phyloP scores from a whole-genome alignment of 192 early-diverging fungal species.

The Backusella tarrabulga region DNA sequence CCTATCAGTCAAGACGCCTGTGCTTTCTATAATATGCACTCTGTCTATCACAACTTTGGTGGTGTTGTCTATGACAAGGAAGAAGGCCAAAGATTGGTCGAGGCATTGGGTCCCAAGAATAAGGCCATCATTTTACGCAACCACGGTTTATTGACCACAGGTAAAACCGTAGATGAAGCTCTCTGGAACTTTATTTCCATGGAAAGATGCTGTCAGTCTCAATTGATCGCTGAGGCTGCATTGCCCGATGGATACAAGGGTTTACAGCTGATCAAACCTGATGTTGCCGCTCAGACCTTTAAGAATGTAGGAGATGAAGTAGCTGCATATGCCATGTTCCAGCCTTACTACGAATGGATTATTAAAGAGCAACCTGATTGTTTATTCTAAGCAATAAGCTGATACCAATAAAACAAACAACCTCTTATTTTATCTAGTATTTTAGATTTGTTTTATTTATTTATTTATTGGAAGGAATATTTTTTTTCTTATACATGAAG shows the following conservation, averaged over 20 bases:
- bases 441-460: not conserved
- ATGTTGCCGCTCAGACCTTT: constrained; percentile 21
- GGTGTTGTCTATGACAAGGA: constrained; percentile 55
- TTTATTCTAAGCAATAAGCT: not conserved
- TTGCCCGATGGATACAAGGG: constrained; percentile 24
- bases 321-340: constrained; percentile 25
- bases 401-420: not conserved
- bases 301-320: constrained; percentile 15
- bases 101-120: constrained; percentile 41
- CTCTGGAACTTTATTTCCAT: constrained; percentile 58
- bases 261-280: constrained; percentile 20
- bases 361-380: constrained; percentile 15
- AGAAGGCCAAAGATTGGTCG: constrained; percentile 54
- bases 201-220: constrained; percentile 54
- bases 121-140: constrained; percentile 60
- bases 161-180: constrained; percentile 50
- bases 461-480: not conserved
- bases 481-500: not conserved
- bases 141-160: constrained; percentile 60
- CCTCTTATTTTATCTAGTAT: not conserved
- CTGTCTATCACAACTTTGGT: constrained; percentile 50
- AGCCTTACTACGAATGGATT: constrained; percentile 30
- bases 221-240: constrained; percentile 53
- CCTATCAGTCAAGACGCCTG: constrained; percentile 64
- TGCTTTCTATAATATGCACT: constrained; percentile 55